phyloP scores from a whole-genome alignment of 768 basidiomycete species.

The Leccinum broughii region DNA sequence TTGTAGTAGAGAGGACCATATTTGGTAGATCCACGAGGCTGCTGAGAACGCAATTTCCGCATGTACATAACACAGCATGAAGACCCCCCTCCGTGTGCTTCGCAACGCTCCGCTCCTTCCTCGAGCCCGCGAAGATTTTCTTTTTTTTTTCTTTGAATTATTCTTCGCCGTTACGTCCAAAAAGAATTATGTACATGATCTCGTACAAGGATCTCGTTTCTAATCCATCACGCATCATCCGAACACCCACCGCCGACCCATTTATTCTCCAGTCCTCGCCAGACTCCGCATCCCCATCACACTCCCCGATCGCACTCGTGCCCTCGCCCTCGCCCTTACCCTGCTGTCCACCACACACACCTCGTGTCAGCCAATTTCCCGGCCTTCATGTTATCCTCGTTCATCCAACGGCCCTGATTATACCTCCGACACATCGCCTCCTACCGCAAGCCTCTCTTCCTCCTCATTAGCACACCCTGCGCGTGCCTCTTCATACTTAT shows the following conservation, averaged over 20 bases:
- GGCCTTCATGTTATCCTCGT: constrained; percentile 52
- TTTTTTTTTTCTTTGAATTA: constrained; percentile 11
- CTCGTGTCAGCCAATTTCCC: constrained; percentile 46
- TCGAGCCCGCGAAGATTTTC: constrained; percentile 33
- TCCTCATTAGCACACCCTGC: constrained; percentile 45
- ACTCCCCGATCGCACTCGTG: constrained; percentile 34
- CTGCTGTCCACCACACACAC: constrained; percentile 43
- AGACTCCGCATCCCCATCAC: constrained; percentile 31
- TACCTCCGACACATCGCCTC: constrained; percentile 41
- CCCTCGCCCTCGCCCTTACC: constrained; percentile 36
- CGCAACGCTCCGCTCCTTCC: constrained; percentile 19
- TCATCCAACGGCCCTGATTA: constrained; percentile 46
- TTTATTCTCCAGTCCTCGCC: constrained; percentile 28
- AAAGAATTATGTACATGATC: constrained; percentile 15
- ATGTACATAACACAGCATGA: constrained; percentile 19
- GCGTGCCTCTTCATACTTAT: constrained; percentile 46
- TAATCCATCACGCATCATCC: constrained; percentile 26
- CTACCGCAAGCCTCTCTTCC: constrained; percentile 34
- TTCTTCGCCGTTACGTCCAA: constrained; percentile 19
- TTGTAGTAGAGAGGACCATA: constrained; percentile 16
- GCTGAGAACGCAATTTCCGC: constrained; percentile 34
- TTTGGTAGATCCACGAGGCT: constrained; percentile 21
- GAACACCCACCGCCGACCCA: constrained; percentile 31
- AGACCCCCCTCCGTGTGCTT: constrained; percentile 15
- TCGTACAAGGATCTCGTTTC: constrained; percentile 23